Percentiles rank a stretch among this genome's conserved stretches.
Conservation (phyloP, 345 rosid species). For the Bruguiera parviflora region DNA sequence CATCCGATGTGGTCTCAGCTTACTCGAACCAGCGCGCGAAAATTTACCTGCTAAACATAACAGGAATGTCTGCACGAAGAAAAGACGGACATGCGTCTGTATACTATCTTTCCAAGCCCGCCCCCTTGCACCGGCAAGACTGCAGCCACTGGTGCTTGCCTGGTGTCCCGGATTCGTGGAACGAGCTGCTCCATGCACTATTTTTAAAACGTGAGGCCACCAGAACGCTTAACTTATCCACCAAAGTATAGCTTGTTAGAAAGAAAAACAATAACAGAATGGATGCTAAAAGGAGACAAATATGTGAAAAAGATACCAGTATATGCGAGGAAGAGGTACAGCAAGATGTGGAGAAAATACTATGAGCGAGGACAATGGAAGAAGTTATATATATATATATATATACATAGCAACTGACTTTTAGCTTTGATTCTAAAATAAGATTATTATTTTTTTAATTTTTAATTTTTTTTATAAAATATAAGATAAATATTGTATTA, state of each 20-base stretch:
- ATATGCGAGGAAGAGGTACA: too few species aligned
- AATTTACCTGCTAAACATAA: slow-evolving; percentile 34
- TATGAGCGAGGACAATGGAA: too few species aligned
- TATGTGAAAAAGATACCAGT: too few species aligned
- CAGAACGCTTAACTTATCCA: slow-evolving; percentile 16
- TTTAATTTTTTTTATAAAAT: too few species aligned
- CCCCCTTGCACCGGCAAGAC: slow-evolving; percentile 31
- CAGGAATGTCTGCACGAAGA: slow-evolving; percentile 37
- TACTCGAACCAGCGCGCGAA: slow-evolving; percentile 9
- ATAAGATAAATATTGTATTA: too few species aligned
- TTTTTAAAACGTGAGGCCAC: slow-evolving; percentile 41
- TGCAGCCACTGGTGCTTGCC: slow-evolving; percentile 62
- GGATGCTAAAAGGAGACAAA: too few species aligned
- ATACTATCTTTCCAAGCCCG: slow-evolving; percentile 25
- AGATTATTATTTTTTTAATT: too few species aligned
- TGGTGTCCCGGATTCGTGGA: slow-evolving; percentile 54
- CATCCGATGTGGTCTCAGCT: slow-evolving; percentile 22
- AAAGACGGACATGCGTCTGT: slow-evolving; percentile 48
- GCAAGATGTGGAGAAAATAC: too few species aligned
- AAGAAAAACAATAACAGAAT: too few species aligned
- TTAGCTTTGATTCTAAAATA: too few species aligned
- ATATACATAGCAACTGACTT: too few species aligned
- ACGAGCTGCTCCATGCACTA: slow-evolving; percentile 39
- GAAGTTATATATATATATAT: too few species aligned
- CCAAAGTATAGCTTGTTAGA: slow-evolving; percentile 6